Evolutionary conservation across 2,329 filamentous ascomycete species (phyloP).

Genomic region (Neobulgaria alba): DNA sequence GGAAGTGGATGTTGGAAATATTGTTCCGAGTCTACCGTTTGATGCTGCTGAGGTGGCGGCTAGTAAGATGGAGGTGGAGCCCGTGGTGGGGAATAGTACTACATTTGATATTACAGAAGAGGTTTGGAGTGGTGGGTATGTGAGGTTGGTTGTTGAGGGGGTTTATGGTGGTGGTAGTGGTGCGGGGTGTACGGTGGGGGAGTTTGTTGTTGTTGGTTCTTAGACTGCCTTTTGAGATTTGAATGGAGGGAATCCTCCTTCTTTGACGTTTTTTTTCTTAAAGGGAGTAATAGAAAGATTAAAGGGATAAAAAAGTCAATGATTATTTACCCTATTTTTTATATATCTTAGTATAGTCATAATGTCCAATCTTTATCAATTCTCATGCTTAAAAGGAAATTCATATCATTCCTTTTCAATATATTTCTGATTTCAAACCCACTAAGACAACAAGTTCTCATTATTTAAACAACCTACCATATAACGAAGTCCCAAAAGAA

Average conservation of each 20-base stretch:
- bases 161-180: conserved; percentile 35
- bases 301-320: no score
- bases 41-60: conserved; percentile 7
- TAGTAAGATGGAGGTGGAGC: conserved; percentile 15
- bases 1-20: conserved; percentile 14
- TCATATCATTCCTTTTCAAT: no score
- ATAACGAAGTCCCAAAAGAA: no score
- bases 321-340: no score
- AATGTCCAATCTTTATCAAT: no score
- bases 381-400: no score
- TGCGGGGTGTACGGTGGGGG: conserved; percentile 42
- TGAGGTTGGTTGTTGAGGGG: conserved; percentile 37
- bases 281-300: no score
- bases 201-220: conserved; percentile 33
- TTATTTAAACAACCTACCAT: neutral
- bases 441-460: neutral
- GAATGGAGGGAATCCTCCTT: no score
- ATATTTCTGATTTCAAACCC: neutral
- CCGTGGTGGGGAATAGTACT: conserved; percentile 26
- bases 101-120: conserved; percentile 18
- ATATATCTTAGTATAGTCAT: no score
- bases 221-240: no score
- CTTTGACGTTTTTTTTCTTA: no score
- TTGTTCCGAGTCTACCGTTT: conserved; percentile 22
- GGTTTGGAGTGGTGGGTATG: conserved; percentile 27